These are phyloP conservation scores for Aspergillus conjunctus DNA, from an alignment of 495 filamentous ascomycete species.

Conservation along the genomic window DNA sequence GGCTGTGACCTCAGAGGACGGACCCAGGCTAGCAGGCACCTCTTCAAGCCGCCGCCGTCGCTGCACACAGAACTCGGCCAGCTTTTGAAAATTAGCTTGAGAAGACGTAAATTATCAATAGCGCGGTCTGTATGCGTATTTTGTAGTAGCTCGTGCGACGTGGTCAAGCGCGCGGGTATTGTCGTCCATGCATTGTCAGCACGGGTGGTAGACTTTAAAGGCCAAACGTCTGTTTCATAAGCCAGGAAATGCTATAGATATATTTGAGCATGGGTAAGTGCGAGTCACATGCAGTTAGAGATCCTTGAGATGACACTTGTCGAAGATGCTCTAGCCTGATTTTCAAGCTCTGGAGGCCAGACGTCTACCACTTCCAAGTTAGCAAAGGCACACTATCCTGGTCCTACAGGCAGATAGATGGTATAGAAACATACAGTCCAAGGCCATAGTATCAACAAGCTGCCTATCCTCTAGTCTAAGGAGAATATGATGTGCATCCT, in stretches of 20 bases:
- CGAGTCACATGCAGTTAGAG: constrained; percentile 12
- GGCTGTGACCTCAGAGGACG: constrained; percentile 15
- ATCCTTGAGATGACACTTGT: neutral
- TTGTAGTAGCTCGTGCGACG: constrained; percentile 15
- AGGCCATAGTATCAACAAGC: constrained; percentile 20
- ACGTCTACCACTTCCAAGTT: constrained; percentile 22
- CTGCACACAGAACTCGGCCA: constrained; percentile 19
- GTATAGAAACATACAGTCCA: constrained; percentile 19
- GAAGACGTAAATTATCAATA: constrained; percentile 26
- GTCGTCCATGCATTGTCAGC: neutral
- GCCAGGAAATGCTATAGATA: constrained; percentile 18
- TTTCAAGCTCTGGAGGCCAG: constrained; percentile 19
- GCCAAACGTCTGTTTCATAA: constrained; percentile 17
- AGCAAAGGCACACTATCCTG: constrained; percentile 17
- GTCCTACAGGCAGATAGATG: constrained; percentile 15
- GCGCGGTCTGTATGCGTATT: constrained; percentile 14
- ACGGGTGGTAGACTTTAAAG: constrained; percentile 2
- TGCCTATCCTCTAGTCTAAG: constrained; percentile 18
- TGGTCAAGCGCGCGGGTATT: constrained; percentile 9
- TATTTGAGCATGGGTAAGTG: constrained; percentile 8
- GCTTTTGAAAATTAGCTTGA: constrained; percentile 15
- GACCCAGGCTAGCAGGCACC: constrained; percentile 18
- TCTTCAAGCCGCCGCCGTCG: constrained; percentile 24
- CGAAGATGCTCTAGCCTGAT: constrained; percentile 12
- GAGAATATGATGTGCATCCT: constrained; percentile 4